Evolutionary conservation across 768 basidiomycete species (phyloP).

Genomic region (Hygrophorus pudorinus): DNA sequence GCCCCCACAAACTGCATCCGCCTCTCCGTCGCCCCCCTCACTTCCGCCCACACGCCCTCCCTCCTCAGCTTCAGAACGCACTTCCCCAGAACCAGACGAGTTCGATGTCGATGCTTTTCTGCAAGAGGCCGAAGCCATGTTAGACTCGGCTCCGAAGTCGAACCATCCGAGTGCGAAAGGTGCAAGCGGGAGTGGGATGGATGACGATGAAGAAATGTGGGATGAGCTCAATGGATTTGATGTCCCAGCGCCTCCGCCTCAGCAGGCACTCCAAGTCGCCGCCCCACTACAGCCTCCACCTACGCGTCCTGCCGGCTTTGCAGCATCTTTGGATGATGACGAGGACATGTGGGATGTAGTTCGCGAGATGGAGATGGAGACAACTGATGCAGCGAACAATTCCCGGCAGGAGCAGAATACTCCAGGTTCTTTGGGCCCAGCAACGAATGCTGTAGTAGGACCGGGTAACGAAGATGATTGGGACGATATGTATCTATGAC

Average conservation of each 20-base stretch:
- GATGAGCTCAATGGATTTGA: slow-evolving; percentile 20
- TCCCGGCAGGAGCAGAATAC: slow-evolving; percentile 8
- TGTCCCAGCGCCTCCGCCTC: background rate
- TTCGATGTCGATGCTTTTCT: slow-evolving; percentile 45
- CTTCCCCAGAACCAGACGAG: slow-evolving; percentile 22
- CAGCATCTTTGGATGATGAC: slow-evolving; percentile 27
- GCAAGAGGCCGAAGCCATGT: slow-evolving; percentile 27
- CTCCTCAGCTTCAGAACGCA: slow-evolving; percentile 26
- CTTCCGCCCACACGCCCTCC: slow-evolving; percentile 25
- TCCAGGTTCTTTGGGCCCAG: slow-evolving; percentile 5
- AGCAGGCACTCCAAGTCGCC: background rate
- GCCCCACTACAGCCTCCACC: background rate
- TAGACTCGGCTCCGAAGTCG: background rate
- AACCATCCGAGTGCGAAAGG: background rate
- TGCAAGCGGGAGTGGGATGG: slow-evolving; percentile 9
- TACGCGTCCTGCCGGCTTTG: background rate
- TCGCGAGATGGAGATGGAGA: slow-evolving; percentile 37
- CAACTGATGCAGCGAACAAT: slow-evolving; percentile 11
- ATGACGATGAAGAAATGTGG: slow-evolving; percentile 58
- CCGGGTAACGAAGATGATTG: slow-evolving; percentile 40
- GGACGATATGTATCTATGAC: slow-evolving; percentile 56
- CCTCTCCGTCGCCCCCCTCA: slow-evolving; percentile 25
- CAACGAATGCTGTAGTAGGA: slow-evolving; percentile 3
- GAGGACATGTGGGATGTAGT: slow-evolving; percentile 70
- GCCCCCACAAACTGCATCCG: slow-evolving; percentile 19